A percentile compares a stretch with the other conserved stretches of the same genome.
Conservation (phyloP, 2,329 filamentous ascomycete genomes). For the Cladosporium sp. region DNA sequence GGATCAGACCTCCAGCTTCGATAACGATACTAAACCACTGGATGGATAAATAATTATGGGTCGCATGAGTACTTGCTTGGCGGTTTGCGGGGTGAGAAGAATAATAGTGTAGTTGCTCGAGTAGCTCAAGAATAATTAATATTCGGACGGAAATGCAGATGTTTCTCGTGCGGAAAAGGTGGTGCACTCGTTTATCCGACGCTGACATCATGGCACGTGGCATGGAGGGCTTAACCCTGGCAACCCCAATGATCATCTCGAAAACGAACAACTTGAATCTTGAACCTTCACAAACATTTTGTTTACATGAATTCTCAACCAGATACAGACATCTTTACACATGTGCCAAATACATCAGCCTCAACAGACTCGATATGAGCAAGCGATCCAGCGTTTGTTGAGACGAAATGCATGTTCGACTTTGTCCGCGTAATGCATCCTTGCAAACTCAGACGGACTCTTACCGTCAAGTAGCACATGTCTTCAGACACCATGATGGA, state of each 20-base stretch:
- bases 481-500: not conserved
- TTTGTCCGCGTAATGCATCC: no score
- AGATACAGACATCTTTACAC: not conserved
- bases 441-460: not conserved
- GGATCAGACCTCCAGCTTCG: not conserved
- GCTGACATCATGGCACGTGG: not conserved
- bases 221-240: not conserved
- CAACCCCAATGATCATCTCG: not conserved
- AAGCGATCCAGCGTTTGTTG: not conserved
- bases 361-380: not conserved
- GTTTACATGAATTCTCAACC: not conserved
- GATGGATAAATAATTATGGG: constrained; percentile 9
- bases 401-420: not conserved
- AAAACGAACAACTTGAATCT: not conserved
- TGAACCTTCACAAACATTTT: no score
- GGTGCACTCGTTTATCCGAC: not conserved
- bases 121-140: not conserved
- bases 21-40: not conserved
- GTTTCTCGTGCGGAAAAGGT: not conserved
- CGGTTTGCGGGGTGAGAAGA: not conserved
- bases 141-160: not conserved
- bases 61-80: not conserved
- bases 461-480: not conserved
- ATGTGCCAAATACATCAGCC: not conserved
- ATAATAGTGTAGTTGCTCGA: not conserved